Conservation (phyloP, 441 rosid genomes). For the Hura crepitans region DNA sequence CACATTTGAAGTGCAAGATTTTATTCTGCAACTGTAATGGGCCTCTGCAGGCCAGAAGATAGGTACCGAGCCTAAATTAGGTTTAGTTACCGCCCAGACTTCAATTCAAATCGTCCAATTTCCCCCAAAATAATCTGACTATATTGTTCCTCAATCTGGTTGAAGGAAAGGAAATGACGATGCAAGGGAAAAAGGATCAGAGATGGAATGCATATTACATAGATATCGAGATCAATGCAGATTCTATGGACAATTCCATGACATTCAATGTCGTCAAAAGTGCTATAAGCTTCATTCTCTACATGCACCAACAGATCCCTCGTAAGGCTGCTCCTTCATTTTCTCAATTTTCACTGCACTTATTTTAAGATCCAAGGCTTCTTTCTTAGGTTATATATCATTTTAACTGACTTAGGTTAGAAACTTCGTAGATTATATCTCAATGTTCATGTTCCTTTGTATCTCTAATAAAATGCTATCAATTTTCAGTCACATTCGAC, state of each 20-base stretch:
- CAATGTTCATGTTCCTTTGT: background rate
- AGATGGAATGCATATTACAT: conserved; percentile 41
- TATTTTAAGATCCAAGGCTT: background rate
- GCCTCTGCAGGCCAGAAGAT: too few species aligned
- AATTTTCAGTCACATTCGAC: conserved; percentile 46
- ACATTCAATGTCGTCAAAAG: conserved; percentile 60
- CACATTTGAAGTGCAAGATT: too few species aligned
- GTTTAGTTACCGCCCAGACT: conserved; percentile 24
- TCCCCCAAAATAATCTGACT: background rate
- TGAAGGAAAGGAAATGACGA: background rate
- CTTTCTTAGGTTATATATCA: background rate
- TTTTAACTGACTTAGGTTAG: too few species aligned
- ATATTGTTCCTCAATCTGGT: background rate
- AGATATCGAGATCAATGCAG: conserved; percentile 48
- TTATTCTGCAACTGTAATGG: too few species aligned
- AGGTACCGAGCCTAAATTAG: background rate
- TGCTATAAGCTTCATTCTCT: conserved; percentile 66
- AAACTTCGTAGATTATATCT: conserved; percentile 22
- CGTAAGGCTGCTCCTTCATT: conserved; percentile 39
- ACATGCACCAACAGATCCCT: conserved; percentile 96
- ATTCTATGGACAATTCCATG: conserved; percentile 43
- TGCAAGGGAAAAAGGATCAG: conserved; percentile 47
- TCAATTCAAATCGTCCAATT: conserved; percentile 6
- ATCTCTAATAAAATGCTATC: background rate
- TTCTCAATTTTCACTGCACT: background rate